Base-by-base conservation (phyloP, 2,329 filamentous ascomycete species). In the Acrocalymma vagum region DNA sequence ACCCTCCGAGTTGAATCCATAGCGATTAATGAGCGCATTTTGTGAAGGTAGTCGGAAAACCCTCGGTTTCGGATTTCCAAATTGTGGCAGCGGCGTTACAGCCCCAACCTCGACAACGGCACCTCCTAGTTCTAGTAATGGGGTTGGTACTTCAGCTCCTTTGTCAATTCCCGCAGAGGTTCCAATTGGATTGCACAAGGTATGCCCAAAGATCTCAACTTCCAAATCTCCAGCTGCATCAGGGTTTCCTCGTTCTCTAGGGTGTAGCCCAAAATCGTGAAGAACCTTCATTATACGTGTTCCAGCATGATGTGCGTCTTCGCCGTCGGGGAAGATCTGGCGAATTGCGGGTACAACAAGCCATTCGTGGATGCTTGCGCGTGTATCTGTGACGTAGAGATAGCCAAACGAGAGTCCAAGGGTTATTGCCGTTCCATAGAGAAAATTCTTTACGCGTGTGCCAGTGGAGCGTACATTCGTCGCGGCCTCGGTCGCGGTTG, bases 141-240 rank as follows among this genome's bases (percentile, higher is more conserved):
- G 81, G 59, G 93, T 88, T 1, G 92, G 88, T 38, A 97, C 86
- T 48, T 96, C 90, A 38, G 86, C 94, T 63, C 95, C 83, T 77
- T 99, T 97, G 76, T 97, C 94, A 28, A 99, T 84, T 8, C 94
- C 94, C 5, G 90, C 94, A n/a, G 90, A 95, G 50, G 95, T 96
- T 41, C 88, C 94, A 59, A 99, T 85, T 1, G 94, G 94, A 71
- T 96, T 97, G 59, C 82, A 78, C 30, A 99, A 73, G 4, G 75
- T 79, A 48, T 87, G 82, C 23, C 88, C 90, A 65, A 95, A 96
- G 14, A 97, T 85, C 35, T 83, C 77, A 7, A 83, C 78, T 31
- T 72, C 71, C 32, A 86, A 62, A 51, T 78, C 78, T 3, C 78
- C 78, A 49, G 76, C 72, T 8, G 72, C 69, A 53, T 84, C 80